These are phyloP conservation scores for Coffea canephora DNA, from an alignment of 257 asterid species.

Conservation along the genomic window DNA sequence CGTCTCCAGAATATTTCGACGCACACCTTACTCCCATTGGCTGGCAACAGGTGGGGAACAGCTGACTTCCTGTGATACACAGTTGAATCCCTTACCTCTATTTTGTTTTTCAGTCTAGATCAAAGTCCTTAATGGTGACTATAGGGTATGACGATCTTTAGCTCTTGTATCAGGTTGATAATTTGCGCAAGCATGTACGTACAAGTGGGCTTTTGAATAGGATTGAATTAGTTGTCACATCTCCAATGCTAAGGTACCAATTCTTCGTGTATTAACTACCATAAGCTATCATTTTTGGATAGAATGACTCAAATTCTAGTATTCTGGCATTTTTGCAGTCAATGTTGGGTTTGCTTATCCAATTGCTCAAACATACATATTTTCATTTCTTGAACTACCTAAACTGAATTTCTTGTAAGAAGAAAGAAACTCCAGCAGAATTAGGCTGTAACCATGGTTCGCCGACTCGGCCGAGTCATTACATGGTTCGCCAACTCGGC, in stretches of 20 bases:
- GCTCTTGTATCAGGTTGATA: conserved; percentile 10
- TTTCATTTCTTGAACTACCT: neutral
- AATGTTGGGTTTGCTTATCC: neutral
- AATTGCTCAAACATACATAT: neutral
- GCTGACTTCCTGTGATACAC: conserved; percentile 13
- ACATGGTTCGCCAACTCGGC: too few species aligned
- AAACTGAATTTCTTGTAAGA: neutral
- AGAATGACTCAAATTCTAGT: neutral
- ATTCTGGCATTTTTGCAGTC: neutral
- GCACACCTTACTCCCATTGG: conserved; percentile 89
- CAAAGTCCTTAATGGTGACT: neutral
- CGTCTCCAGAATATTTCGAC: conserved; percentile 83
- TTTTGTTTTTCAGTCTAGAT: neutral
- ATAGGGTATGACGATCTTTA: conserved; percentile 9
- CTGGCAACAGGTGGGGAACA: conserved; percentile 72
- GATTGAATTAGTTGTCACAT: conserved; percentile 77
- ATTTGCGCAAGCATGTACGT: conserved; percentile 58
- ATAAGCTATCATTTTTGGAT: neutral
- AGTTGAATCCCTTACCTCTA: neutral
- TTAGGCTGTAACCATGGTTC: too few species aligned
- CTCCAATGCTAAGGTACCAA: conserved; percentile 78
- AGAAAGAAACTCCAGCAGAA: too few species aligned
- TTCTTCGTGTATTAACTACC: neutral
- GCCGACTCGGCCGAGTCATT: too few species aligned
- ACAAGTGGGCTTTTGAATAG: conserved; percentile 69